These are phyloP conservation scores for Amaranthus palmeri DNA, from an alignment of 148 eudicot species.

Conservation along the genomic window DNA sequence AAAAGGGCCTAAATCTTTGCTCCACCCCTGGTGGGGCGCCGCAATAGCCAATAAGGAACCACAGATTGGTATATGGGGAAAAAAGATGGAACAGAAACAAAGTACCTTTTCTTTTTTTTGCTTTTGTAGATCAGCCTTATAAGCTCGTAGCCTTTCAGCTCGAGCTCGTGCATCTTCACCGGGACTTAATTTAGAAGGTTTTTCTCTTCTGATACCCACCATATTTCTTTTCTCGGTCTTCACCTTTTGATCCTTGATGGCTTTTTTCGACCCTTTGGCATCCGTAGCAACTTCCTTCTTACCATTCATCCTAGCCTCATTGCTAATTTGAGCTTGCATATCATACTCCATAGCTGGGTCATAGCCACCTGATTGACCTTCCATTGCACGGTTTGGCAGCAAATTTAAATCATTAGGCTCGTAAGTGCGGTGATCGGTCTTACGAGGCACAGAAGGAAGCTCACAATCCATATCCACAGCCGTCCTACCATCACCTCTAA, in stretches of 20 bases:
- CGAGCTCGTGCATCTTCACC: conserved; percentile 93
- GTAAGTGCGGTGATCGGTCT: conserved; percentile 38
- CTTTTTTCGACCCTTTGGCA: conserved; percentile 47
- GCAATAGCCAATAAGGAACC: neutral
- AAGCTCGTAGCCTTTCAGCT: conserved; percentile 78
- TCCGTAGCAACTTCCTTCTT: conserved; percentile 32
- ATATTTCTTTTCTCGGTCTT: conserved; percentile 50
- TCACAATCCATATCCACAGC: conserved; percentile 56
- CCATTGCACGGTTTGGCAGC: conserved; percentile 68
- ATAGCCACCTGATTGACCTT: conserved; percentile 34
- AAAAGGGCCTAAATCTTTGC: no score
- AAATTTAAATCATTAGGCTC: conserved; percentile 77
- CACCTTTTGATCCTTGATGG: conserved; percentile 47
- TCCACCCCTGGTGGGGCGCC: no score
- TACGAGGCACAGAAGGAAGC: conserved; percentile 35
- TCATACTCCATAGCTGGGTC: conserved; percentile 78
- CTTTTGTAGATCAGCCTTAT: conserved; percentile 94
- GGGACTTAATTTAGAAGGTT: conserved; percentile 63
- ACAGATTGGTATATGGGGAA: neutral
- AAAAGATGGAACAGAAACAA: neutral
- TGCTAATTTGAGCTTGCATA: conserved; percentile 42
- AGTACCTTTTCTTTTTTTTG: conserved; percentile 85
- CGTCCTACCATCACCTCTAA: conserved; percentile 41
- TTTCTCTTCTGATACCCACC: conserved; percentile 53
- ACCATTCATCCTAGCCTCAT: conserved; percentile 27